Evolutionary conservation across 164 flowering plant genomes (phyloP).

Genomic region (Sedum album): DNA sequence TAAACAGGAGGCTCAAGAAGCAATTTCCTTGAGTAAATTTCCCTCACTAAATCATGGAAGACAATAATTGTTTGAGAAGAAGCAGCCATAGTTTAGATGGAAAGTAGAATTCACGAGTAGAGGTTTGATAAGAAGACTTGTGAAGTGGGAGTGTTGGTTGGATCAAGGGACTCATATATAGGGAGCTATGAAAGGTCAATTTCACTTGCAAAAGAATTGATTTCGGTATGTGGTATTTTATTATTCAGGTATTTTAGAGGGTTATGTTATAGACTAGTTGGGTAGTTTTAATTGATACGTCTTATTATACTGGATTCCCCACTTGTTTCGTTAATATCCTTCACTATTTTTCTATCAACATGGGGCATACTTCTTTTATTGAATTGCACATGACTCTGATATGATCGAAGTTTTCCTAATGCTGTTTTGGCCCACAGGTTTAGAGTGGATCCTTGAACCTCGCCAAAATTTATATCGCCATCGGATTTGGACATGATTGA

Average conservation of each 20-base stretch:
- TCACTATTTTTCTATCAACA: background rate
- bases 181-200: background rate
- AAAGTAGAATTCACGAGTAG: background rate
- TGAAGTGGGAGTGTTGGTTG: background rate
- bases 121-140: background rate
- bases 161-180: too few species aligned
- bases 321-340: background rate
- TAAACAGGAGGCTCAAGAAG: background rate
- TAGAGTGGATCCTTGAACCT: background rate
- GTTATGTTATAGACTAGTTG: background rate
- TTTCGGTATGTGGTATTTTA: background rate
- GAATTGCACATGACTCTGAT: background rate
- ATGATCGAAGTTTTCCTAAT: background rate
- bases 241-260: too few species aligned
- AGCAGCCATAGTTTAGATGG: background rate
- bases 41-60: background rate
- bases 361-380: background rate
- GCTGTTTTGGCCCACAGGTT: background rate
- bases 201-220: background rate
- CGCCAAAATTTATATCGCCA: background rate
- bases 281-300: background rate
- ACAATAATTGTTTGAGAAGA: background rate
- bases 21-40: background rate
- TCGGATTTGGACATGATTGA: background rate
- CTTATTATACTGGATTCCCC: background rate